Evolutionary conservation across 495 filamentous ascomycete species (phyloP).

Genomic region (Sporormia fimetaria): DNA sequence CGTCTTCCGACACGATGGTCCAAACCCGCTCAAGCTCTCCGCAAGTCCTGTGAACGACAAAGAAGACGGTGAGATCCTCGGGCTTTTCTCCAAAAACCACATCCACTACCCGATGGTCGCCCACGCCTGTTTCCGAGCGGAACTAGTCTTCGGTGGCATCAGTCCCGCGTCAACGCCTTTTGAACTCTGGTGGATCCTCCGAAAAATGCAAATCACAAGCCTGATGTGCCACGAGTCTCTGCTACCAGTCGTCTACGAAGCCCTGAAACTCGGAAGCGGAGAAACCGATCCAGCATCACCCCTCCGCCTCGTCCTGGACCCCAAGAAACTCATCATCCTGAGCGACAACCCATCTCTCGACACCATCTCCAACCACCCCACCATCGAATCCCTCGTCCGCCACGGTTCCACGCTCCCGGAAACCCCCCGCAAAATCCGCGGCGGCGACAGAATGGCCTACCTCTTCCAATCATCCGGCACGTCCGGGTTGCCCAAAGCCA

Average conservation of each 20-base stretch:
- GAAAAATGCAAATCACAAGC: conserved; percentile 14
- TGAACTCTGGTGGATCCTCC: conserved; percentile 13
- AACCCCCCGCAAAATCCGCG: conserved; percentile 5
- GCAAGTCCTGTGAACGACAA: conserved; percentile 8
- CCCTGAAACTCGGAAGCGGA: conserved; percentile 8
- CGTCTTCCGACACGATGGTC: conserved; percentile 8
- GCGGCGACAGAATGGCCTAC: conserved; percentile 12
- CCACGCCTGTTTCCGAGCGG: conserved; percentile 14
- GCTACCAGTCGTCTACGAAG: conserved; percentile 8
- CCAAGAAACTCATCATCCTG: conserved; percentile 11
- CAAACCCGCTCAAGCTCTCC: conserved; percentile 8
- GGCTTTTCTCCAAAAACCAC: conserved; percentile 14
- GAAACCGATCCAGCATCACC: conserved; percentile 5
- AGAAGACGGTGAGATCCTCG: conserved; percentile 16
- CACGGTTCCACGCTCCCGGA: conserved; percentile 3
- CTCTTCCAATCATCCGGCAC: conserved; percentile 17
- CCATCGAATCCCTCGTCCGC: conserved; percentile 10
- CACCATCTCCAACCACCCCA: background rate
- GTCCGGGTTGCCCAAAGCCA: conserved; percentile 14
- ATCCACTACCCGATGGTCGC: conserved; percentile 16
- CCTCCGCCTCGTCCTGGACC: conserved; percentile 9
- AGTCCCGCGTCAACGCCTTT: conserved; percentile 13
- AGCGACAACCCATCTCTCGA: conserved; percentile 6
- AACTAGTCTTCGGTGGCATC: conserved; percentile 16
- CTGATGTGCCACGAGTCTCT: conserved; percentile 9